A percentile compares a stretch with the other conserved stretches of the same genome.
phyloP scores from a whole-genome alignment of 352 stramenopile genomes.

The Globisporangium abappressorium region DNA sequence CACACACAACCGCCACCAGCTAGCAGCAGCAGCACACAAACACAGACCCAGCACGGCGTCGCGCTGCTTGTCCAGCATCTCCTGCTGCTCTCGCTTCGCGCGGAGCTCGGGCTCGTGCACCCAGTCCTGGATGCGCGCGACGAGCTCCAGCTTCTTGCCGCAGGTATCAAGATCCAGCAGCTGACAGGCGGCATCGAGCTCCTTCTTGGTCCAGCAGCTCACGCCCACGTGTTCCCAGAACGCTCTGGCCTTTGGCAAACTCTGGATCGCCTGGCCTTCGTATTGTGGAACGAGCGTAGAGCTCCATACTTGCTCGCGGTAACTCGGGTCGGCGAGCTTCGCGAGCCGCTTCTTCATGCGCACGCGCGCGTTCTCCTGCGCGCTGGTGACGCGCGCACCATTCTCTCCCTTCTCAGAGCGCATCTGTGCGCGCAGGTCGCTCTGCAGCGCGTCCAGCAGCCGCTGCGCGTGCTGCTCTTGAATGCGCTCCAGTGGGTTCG shows the following conservation, averaged over 20 bases:
- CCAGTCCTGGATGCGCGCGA: constrained; percentile 73
- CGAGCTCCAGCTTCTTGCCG: constrained; percentile 60
- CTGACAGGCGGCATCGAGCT: constrained; percentile 53
- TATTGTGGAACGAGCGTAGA: constrained; percentile 31
- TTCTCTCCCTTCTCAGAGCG: constrained; percentile 46
- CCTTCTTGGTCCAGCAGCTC: constrained; percentile 41
- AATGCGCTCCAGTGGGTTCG: constrained; percentile 62
- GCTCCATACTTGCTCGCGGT: constrained; percentile 56
- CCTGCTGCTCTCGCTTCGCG: constrained; percentile 30
- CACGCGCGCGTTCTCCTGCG: constrained; percentile 29
- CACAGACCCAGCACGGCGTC: constrained; percentile 43
- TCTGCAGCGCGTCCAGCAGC: constrained; percentile 55
- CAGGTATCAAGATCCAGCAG: constrained; percentile 48
- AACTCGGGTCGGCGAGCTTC: constrained; percentile 39
- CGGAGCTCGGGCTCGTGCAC: constrained; percentile 53
- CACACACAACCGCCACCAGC: background rate
- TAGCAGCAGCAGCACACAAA: background rate
- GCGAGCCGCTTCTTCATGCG: constrained; percentile 43
- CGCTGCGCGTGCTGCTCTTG: constrained; percentile 57
- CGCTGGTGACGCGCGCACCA: constrained; percentile 12
- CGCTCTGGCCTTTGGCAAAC: constrained; percentile 56
- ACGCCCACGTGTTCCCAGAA: constrained; percentile 62
- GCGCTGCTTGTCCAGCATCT: constrained; percentile 31
- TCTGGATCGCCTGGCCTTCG: constrained; percentile 42
- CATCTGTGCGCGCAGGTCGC: constrained; percentile 56